Percentiles rank a stretch among this genome's conserved stretches.
phyloP scores from a whole-genome alignment of 2,329 filamentous ascomycete genomes.

The Colletotrichum tamarilloi region DNA sequence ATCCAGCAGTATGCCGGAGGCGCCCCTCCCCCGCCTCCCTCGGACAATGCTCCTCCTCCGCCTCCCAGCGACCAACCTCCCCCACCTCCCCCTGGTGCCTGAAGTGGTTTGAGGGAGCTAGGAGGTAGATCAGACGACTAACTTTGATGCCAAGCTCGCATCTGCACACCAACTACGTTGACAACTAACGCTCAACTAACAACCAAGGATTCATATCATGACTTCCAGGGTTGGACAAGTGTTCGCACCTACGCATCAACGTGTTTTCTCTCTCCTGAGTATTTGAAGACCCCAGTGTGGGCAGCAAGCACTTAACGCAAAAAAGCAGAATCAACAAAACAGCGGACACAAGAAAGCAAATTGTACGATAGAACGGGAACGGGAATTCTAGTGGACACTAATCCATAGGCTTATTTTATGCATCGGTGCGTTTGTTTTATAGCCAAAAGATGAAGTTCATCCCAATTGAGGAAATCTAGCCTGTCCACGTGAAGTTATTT shows the following conservation, averaged over 20 bases:
- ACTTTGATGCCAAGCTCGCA: slow-evolving; percentile 4
- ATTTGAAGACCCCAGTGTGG: neutral
- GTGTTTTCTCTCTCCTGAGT: neutral
- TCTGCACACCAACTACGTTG: neutral
- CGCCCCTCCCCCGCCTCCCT: slow-evolving; percentile 62
- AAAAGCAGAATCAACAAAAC: slow-evolving; percentile 11
- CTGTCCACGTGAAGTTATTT: neutral
- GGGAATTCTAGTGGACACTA: slow-evolving; percentile 16
- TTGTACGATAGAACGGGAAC: slow-evolving; percentile 28
- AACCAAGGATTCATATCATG: slow-evolving; percentile 21
- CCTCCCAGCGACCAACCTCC: slow-evolving; percentile 69
- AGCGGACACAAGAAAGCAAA: neutral
- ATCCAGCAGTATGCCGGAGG: slow-evolving; percentile 73
- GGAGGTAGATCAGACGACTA: slow-evolving; percentile 9
- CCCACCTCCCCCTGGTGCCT: slow-evolving; percentile 69
- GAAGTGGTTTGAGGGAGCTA: slow-evolving; percentile 33
- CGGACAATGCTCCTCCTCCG: slow-evolving; percentile 70
- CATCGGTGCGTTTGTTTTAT: neutral
- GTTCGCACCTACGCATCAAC: neutral
- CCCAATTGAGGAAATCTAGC: neutral
- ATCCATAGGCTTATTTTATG: slow-evolving; percentile 26
- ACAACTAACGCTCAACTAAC: slow-evolving; percentile 31
- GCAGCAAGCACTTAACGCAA: neutral
- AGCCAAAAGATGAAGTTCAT: slow-evolving; percentile 20
- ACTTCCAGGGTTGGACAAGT: slow-evolving; percentile 15